Evolutionary conservation across 495 filamentous ascomycete genomes (phyloP).

Genomic region (Apiosordaria backusii): DNA sequence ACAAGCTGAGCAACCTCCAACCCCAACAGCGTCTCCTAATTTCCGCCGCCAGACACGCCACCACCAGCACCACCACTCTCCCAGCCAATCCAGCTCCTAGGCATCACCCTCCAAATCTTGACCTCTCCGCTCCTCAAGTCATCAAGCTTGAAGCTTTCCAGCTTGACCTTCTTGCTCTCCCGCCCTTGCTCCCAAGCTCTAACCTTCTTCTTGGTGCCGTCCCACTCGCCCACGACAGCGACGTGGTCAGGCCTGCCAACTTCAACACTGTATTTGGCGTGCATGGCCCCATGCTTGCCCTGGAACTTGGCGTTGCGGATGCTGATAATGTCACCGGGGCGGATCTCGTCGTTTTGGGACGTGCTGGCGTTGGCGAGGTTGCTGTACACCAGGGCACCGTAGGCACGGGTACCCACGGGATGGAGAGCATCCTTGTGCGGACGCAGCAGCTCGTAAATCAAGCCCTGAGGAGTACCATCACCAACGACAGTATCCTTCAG

Average conservation of each 20-base stretch:
- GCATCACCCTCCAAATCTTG: conserved; percentile 96
- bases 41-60: conserved; percentile 16
- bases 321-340: conserved; percentile 87
- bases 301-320: conserved; percentile 94
- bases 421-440: conserved; percentile 69
- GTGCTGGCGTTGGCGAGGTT: conserved; percentile 92
- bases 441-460: conserved; percentile 74
- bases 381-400: conserved; percentile 86
- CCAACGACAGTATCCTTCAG: conserved; percentile 78
- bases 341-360: conserved; percentile 88
- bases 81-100: conserved; percentile 90
- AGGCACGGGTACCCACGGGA: conserved; percentile 81
- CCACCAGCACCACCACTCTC: conserved; percentile 32
- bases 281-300: conserved; percentile 91
- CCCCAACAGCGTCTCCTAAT: conserved; percentile 25
- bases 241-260: conserved; percentile 94
- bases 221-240: conserved; percentile 96
- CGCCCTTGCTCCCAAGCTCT: conserved; percentile 92
- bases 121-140: conserved; percentile 92
- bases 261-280: conserved; percentile 85
- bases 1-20: conserved; percentile 7
- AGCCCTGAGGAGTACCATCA: conserved; percentile 72
- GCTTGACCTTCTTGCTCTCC: conserved; percentile 90
- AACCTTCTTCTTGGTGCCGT: conserved; percentile 97
- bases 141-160: conserved; percentile 89